Percentiles rank a stretch among this genome's conserved stretches.
phyloP scores from a whole-genome alignment of 352 stramenopile genomes.

The Phytophthora hybrid region DNA sequence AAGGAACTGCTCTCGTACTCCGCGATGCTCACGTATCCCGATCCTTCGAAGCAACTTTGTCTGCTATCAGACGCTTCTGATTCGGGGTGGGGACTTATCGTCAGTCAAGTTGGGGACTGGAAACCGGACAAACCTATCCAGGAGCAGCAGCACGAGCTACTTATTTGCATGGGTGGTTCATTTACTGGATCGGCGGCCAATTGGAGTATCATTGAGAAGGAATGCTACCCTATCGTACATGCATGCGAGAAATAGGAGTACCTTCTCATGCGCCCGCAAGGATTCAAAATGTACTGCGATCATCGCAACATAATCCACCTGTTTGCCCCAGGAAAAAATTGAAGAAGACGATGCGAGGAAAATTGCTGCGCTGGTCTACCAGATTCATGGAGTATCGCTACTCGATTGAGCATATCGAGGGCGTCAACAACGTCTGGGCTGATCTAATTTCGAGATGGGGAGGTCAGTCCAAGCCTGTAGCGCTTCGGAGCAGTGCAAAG shows the following conservation, averaged over 20 bases:
- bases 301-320: slow-evolving; percentile 2
- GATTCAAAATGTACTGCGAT: slow-evolving; percentile 8
- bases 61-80: neutral
- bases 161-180: slow-evolving; percentile 3
- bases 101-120: neutral
- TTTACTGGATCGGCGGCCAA: slow-evolving; percentile 6
- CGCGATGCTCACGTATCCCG: neutral
- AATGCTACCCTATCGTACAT: slow-evolving; percentile 1
- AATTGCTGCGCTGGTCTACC: slow-evolving; percentile 6
- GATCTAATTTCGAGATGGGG: slow-evolving; percentile 7
- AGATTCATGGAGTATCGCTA: slow-evolving; percentile 11
- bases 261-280: neutral
- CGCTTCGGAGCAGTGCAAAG: neutral
- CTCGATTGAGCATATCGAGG: slow-evolving; percentile 21
- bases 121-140: neutral
- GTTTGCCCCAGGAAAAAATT: neutral
- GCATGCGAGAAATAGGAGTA: neutral
- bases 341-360: neutral
- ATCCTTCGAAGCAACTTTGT: neutral
- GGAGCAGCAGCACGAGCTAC: neutral
- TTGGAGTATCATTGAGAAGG: slow-evolving; percentile 18
- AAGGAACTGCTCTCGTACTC: neutral
- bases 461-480: neutral
- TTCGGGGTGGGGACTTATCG: neutral
- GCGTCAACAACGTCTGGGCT: slow-evolving; percentile 10